A percentile compares a stretch with the other conserved stretches of the same genome.
Conservation (phyloP, 495 filamentous ascomycete species). For the Echria macrotheca region DNA sequence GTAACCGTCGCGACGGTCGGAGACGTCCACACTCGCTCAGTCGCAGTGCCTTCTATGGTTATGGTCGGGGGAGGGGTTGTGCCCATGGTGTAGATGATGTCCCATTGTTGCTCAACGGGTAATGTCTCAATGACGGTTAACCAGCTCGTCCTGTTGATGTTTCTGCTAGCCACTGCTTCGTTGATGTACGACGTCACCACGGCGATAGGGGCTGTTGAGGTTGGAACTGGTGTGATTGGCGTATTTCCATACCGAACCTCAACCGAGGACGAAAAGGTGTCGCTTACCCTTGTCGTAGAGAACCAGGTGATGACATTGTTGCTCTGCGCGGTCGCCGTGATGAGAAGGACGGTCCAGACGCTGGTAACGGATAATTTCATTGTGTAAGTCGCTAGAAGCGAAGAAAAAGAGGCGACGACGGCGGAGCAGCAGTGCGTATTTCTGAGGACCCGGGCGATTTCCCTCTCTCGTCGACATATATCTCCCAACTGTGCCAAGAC, state of each 20-base stretch:
- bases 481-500: not conserved
- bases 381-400: not conserved
- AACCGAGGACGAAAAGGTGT: not conserved
- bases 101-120: not conserved
- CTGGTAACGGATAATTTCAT: not conserved
- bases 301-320: conserved; percentile 7
- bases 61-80: conserved; percentile 1
- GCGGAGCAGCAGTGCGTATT: not conserved
- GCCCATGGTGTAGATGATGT: not conserved
- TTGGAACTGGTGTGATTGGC: conserved; percentile 12
- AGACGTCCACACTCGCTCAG: not conserved
- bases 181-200: conserved; percentile 5
- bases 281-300: conserved; percentile 8
- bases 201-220: not conserved
- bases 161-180: conserved; percentile 8
- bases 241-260: conserved; percentile 10
- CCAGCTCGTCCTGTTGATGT: conserved; percentile 12
- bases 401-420: not conserved
- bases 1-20: conserved; percentile 11
- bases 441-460: too few relatives aligned
- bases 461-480: not conserved
- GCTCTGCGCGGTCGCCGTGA: not conserved
- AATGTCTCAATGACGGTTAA: not conserved
- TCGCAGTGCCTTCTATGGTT: conserved; percentile 7
- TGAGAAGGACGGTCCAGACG: not conserved